phyloP scores from a whole-genome alignment of 2,329 filamentous ascomycete genomes.

The Diaporthe sp. region DNA sequence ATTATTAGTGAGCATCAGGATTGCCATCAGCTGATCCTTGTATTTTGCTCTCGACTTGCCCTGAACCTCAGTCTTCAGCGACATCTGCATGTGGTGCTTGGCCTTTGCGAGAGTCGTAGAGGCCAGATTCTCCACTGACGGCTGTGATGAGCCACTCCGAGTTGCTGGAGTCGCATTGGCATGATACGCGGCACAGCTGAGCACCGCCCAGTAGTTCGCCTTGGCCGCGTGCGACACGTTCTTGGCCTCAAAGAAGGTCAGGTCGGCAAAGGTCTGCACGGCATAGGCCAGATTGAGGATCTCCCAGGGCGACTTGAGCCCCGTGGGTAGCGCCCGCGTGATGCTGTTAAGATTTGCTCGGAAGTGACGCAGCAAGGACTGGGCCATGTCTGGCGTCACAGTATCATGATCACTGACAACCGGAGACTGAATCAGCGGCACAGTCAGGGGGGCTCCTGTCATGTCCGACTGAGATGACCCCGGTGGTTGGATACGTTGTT shows the following conservation, averaged over 20 bases:
- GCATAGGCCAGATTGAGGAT: conserved; percentile 2
- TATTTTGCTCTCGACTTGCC: conserved; percentile 12
- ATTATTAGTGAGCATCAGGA: conserved; percentile 15
- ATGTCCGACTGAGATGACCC: background rate
- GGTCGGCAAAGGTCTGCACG: conserved; percentile 10
- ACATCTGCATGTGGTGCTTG: conserved; percentile 19
- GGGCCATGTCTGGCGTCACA: background rate
- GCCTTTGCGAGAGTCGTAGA: background rate
- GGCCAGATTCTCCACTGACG: background rate
- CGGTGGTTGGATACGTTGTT: background rate
- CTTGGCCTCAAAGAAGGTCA: conserved; percentile 3
- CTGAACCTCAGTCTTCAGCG: background rate
- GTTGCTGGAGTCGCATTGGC: background rate
- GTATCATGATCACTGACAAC: background rate
- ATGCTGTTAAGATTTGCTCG: background rate
- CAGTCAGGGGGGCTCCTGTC: background rate
- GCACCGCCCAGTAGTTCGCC: conserved; percentile 8
- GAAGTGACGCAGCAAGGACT: conserved; percentile 3
- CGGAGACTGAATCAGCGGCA: background rate
- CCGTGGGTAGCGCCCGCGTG: background rate
- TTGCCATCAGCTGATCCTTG: conserved; percentile 16
- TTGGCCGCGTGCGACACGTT: background rate
- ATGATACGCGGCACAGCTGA: conserved; percentile 13
- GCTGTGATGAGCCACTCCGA: background rate
- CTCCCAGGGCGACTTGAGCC: conserved; percentile 12